Evolutionary conservation across 2,329 filamentous ascomycete genomes (phyloP).

Genomic region (Aspergillus alliaceus): DNA sequence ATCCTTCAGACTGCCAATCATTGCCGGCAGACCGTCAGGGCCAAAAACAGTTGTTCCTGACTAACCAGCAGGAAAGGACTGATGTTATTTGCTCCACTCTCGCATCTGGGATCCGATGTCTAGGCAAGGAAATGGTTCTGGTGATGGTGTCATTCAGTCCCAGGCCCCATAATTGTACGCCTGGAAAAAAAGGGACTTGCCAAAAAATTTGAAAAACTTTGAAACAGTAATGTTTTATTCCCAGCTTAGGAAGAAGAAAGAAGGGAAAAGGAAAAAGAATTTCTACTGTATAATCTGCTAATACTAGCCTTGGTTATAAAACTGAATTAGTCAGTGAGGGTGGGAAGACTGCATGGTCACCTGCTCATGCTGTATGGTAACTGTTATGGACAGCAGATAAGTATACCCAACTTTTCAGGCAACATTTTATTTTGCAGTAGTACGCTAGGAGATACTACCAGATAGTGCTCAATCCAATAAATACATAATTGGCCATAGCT

Average conservation of each 20-base stretch:
- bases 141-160: constrained; percentile 8
- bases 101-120: constrained; percentile 12
- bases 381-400: background rate
- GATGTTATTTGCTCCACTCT: constrained; percentile 19
- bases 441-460: background rate
- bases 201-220: no score
- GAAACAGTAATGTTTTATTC: background rate
- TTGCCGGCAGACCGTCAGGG: background rate
- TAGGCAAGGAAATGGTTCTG: constrained; percentile 9
- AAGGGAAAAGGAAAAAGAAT: constrained; percentile 1
- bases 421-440: background rate
- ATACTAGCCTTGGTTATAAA: background rate
- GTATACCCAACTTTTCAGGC: background rate
- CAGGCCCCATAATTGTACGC: background rate
- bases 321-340: background rate
- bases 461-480: background rate
- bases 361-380: background rate
- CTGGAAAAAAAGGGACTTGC: background rate
- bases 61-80: constrained; percentile 15
- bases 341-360: background rate
- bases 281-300: background rate
- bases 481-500: background rate
- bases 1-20: constrained; percentile 5
- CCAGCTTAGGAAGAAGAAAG: background rate
- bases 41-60: constrained; percentile 18